phyloP scores from a whole-genome alignment of 495 filamentous ascomycete genomes.

The Cercophora scortea region DNA sequence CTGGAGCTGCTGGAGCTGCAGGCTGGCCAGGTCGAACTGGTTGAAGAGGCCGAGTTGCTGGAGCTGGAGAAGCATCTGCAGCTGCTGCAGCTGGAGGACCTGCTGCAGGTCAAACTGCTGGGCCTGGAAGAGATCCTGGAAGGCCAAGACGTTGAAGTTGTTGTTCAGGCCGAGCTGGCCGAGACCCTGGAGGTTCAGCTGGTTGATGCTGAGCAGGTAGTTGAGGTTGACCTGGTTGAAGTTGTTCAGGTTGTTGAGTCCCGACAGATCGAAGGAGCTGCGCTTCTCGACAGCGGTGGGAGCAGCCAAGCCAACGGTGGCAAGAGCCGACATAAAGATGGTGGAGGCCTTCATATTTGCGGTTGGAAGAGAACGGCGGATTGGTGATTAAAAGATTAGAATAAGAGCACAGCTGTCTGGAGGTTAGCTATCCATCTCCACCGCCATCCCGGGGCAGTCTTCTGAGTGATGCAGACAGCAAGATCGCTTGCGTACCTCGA shows the following conservation, averaged over 20 bases:
- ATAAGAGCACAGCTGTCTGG: conserved; percentile 38
- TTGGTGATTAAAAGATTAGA: conserved; percentile 30
- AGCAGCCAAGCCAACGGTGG: conserved; percentile 32
- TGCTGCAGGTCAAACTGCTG: conserved; percentile 29
- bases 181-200: conserved; percentile 31
- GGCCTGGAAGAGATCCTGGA: conserved; percentile 29
- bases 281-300: conserved; percentile 24
- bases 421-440: not conserved
- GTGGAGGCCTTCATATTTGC: conserved; percentile 39
- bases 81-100: conserved; percentile 36
- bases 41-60: conserved; percentile 35
- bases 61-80: conserved; percentile 33
- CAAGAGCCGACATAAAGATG: conserved; percentile 30
- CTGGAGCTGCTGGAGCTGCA: conserved; percentile 31
- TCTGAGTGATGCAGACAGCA: not conserved
- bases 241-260: conserved; percentile 30
- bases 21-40: conserved; percentile 33
- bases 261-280: conserved; percentile 22
- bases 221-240: conserved; percentile 38
- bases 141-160: conserved; percentile 32
- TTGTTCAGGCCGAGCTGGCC: conserved; percentile 30
- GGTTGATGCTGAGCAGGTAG: conserved; percentile 40
- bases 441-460: too few relatives aligned
- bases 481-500: conserved; percentile 26
- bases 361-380: conserved; percentile 8